A percentile compares a stretch with the other conserved stretches of the same genome.
Evolutionary conservation across 1,284 basidiomycete genomes (phyloP).

Genomic region (Fomitopsis schrenkii): DNA sequence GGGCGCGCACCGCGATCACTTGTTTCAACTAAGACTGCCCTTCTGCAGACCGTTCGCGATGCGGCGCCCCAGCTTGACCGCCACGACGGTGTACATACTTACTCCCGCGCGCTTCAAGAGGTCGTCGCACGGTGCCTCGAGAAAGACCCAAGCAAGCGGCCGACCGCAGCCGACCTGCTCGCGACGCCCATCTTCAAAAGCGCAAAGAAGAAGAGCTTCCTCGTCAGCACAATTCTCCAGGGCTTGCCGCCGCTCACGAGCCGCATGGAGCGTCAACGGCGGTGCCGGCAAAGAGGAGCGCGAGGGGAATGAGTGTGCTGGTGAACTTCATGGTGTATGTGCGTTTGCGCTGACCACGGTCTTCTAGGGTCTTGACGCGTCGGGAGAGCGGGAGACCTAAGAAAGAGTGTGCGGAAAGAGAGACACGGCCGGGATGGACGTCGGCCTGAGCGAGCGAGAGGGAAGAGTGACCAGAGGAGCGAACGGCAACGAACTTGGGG

Average conservation of each 20-base stretch:
- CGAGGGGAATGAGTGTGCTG: constrained; percentile 20
- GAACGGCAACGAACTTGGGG: not conserved
- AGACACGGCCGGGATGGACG: constrained; percentile 8
- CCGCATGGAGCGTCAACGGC: constrained; percentile 57
- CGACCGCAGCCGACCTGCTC: constrained; percentile 75
- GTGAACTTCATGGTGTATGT: constrained; percentile 23
- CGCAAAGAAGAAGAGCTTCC: constrained; percentile 70
- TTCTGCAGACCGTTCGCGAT: constrained; percentile 74
- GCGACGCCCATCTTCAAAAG: constrained; percentile 76
- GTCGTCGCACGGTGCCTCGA: constrained; percentile 77
- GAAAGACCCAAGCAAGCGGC: constrained; percentile 80
- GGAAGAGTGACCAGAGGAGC: not conserved
- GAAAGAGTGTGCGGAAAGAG: constrained; percentile 7
- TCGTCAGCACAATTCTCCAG: constrained; percentile 70
- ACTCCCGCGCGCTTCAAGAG: constrained; percentile 80
- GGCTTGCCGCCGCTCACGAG: constrained; percentile 66
- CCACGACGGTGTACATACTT: constrained; percentile 69
- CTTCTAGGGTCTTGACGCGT: not conserved
- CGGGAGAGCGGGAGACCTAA: not conserved
- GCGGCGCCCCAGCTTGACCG: constrained; percentile 73
- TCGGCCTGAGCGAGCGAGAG: constrained; percentile 5
- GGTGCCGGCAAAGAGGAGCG: constrained; percentile 21
- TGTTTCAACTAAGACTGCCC: constrained; percentile 69
- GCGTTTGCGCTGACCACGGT: constrained; percentile 5
- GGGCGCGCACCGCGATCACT: constrained; percentile 80